Conservation (phyloP, 2,329 filamentous ascomycete species). For the Ascochyta viciae-villosae region DNA sequence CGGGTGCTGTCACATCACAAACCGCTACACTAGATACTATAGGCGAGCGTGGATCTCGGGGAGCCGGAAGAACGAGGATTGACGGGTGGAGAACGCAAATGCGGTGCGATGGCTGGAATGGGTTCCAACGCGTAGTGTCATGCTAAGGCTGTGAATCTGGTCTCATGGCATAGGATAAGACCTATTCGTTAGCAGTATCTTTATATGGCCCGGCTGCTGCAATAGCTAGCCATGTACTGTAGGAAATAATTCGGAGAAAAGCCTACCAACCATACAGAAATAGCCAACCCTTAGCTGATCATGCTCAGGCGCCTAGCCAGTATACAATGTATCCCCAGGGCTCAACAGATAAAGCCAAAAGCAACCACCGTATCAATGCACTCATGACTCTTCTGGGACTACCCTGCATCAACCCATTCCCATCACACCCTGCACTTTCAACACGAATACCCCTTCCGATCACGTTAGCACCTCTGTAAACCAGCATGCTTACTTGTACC, state of each 20-base stretch:
- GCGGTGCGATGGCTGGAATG: background rate
- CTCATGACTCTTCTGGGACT: background rate
- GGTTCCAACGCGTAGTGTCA: background rate
- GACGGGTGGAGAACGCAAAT: background rate
- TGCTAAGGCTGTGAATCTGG: background rate
- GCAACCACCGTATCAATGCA: background rate
- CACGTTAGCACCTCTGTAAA: too few relatives aligned
- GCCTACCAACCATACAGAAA: too few relatives aligned
- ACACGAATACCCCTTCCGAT: too few relatives aligned
- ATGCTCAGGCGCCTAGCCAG: too few relatives aligned
- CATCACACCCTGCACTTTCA: background rate
- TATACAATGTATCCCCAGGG: too few relatives aligned
- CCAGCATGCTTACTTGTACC: too few relatives aligned
- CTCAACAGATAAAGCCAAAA: background rate
- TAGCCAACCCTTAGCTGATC: too few relatives aligned
- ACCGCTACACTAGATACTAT: background rate
- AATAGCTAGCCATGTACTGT: too few relatives aligned
- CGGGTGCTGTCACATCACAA: background rate
- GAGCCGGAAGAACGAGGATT: background rate
- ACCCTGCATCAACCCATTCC: background rate
- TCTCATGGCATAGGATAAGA: background rate
- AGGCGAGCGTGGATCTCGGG: background rate
- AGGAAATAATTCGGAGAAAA: too few relatives aligned
- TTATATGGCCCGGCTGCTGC: too few relatives aligned
- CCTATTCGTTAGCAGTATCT: background rate